Evolutionary conservation across 192 early-diverging fungal genomes (phyloP), one percentile per base, ranked within the genome.

Genomic region (Entomortierella parvispora): DNA sequence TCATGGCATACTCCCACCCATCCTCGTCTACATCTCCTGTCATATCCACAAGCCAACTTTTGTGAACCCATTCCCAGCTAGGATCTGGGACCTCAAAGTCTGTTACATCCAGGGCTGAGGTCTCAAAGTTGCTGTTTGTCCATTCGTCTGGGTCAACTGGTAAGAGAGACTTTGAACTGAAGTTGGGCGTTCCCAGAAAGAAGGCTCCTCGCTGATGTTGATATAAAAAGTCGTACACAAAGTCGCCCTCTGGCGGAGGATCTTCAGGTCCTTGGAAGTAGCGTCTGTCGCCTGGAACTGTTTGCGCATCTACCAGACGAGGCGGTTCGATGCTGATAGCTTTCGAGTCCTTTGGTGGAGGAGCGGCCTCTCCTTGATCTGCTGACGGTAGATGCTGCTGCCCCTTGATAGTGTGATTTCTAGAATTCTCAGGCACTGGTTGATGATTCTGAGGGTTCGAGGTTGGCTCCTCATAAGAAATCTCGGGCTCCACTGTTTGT

Each of bases 41-140:
- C 87, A 88, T 86, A 37, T 88, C 87, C 22, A 84, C 82, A 32
- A 88, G 55, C 87, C 87, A 88, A 8, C 80, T 76, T 62, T 84
- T 84, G 69, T 81, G 74, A 5, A 86, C 83, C 84, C 87, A 88
- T 56, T 88, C 82, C 87, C 87, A 88, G 10, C 72, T 75, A 17
- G 84, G 84, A 67, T 88, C 80, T 2, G 87, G 87, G 0, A 88
- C 52, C 50, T 68, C 78, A 49, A 52, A 86, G 26, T 76, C 77
- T n/a, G 68, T 53, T 18, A 71, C 81, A 42, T 88, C 75, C 83
- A 86, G 85, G 15, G 80, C 80, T 9, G 72, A 76, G 3, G 65
- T 55, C 17, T 62, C 46, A 51, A 68, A 76, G 1, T 1, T 58
- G 11, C 28, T 52, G 63, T 88, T 79, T 5, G 81, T 83, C 87